These are phyloP conservation scores for Podila horticola DNA, from an alignment of 192 early-diverging fungal genomes.

Conservation along the genomic window DNA sequence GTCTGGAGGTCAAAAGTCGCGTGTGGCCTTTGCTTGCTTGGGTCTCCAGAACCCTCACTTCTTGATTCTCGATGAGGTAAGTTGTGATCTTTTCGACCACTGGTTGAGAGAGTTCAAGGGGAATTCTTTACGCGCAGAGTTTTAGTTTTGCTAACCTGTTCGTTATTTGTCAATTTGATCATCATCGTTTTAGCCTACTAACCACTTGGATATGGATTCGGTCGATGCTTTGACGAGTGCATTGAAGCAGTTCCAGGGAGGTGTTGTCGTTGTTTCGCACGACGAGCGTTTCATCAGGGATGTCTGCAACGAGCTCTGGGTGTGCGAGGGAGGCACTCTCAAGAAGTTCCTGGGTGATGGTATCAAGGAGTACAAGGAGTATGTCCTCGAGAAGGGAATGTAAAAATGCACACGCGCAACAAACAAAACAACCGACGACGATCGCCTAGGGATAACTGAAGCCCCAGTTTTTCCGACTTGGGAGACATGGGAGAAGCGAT, in stretches of 20 bases:
- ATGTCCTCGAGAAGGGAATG: slow-evolving; percentile 52
- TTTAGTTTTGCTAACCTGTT: neutral
- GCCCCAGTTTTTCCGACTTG: too few relatives aligned
- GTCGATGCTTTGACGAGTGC: slow-evolving; percentile 95
- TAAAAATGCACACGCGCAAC: too few relatives aligned
- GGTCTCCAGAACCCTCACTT: slow-evolving; percentile 91
- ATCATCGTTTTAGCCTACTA: slow-evolving; percentile 79
- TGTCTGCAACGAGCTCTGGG: slow-evolving; percentile 92
- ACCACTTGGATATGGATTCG: slow-evolving; percentile 90
- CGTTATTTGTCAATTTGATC: slow-evolving; percentile 5
- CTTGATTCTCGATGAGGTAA: slow-evolving; percentile 94
- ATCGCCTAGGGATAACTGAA: too few relatives aligned
- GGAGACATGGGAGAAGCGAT: too few relatives aligned
- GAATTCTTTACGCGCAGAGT: too few relatives aligned
- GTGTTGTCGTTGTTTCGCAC: slow-evolving; percentile 96
- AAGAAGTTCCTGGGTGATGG: slow-evolving; percentile 87
- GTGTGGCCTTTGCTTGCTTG: slow-evolving; percentile 97
- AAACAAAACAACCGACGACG: neutral
- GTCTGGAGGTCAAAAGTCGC: slow-evolving; percentile 96
- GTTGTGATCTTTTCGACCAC: too few relatives aligned
- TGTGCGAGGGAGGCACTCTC: slow-evolving; percentile 88
- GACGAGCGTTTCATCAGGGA: slow-evolving; percentile 95
- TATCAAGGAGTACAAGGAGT: slow-evolving; percentile 84
- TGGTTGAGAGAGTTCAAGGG: too few relatives aligned
- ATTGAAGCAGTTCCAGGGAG: slow-evolving; percentile 89